Evolutionary conservation across 1,139 yeast species (phyloP).

Genomic region (Suhomyces wounanorum): DNA sequence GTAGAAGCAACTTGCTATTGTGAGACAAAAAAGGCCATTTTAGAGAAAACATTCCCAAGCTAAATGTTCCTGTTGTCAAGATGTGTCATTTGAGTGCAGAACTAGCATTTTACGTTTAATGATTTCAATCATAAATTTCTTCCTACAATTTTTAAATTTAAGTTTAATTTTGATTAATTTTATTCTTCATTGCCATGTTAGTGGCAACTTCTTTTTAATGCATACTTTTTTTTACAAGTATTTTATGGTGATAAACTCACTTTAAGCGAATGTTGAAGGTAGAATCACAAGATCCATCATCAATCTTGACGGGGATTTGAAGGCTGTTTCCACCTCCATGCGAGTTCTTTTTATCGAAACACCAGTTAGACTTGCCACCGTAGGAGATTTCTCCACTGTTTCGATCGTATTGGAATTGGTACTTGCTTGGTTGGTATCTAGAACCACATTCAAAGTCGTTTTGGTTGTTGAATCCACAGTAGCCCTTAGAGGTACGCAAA

Average conservation of each 20-base stretch:
- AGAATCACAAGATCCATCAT: conserved; percentile 42
- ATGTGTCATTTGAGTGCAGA: not conserved
- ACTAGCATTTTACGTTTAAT: not conserved
- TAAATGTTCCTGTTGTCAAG: not conserved
- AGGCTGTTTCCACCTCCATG: conserved; percentile 48
- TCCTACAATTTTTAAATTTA: not conserved
- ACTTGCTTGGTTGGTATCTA: conserved; percentile 34
- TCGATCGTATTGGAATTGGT: conserved; percentile 56
- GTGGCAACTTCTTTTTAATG: not conserved
- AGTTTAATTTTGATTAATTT: not conserved
- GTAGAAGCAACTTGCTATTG: not conserved
- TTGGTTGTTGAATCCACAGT: conserved; percentile 56
- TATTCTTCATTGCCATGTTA: not conserved
- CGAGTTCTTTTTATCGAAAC: conserved; percentile 45
- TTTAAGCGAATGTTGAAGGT: conserved; percentile 40
- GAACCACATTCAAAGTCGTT: conserved; percentile 39
- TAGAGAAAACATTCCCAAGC: not conserved
- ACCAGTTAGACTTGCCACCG: conserved; percentile 69
- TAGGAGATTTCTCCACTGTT: conserved; percentile 52
- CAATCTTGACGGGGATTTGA: conserved; percentile 57
- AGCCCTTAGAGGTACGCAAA: conserved; percentile 67
- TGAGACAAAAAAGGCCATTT: not conserved
- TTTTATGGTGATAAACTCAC: not conserved
- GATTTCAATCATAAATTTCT: not conserved
- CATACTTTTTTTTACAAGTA: not conserved